Evolutionary conservation across 768 basidiomycete species (phyloP).

Genomic region (Leccinum longicurvipes): DNA sequence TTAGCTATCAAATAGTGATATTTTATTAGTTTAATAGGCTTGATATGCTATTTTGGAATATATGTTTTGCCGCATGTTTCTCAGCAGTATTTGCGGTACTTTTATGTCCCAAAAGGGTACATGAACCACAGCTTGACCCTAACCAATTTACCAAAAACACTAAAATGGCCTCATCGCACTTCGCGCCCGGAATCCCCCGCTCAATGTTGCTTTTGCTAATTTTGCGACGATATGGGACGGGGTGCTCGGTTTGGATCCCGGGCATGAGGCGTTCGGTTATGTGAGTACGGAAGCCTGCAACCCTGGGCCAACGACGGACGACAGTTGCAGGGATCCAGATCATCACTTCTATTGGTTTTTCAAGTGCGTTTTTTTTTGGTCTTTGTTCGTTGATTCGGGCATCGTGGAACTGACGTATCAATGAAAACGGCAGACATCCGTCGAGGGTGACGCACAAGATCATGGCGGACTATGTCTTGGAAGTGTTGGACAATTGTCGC

Average conservation of each 20-base stretch:
- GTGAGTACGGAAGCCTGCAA: constrained; percentile 38
- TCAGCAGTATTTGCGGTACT: too few relatives aligned
- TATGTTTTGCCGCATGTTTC: too few relatives aligned
- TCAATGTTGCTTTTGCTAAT: constrained; percentile 45
- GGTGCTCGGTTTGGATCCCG: constrained; percentile 42
- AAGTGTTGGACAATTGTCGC: constrained; percentile 37
- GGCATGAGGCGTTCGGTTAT: constrained; percentile 48
- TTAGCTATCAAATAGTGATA: too few relatives aligned
- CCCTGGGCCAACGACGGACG: constrained; percentile 32
- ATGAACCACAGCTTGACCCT: too few relatives aligned
- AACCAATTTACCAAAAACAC: too few relatives aligned
- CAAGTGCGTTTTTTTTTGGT: constrained; percentile 33
- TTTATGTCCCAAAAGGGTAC: too few relatives aligned
- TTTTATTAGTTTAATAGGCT: too few relatives aligned
- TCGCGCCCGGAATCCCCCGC: constrained; percentile 24
- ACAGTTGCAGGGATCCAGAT: constrained; percentile 40
- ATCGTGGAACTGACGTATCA: neutral
- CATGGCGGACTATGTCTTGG: constrained; percentile 50
- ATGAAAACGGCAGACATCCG: constrained; percentile 38
- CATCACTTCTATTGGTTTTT: constrained; percentile 54
- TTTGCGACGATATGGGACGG: constrained; percentile 50
- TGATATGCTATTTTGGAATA: too few relatives aligned
- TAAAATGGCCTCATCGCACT: constrained; percentile 38
- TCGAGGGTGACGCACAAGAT: constrained; percentile 47
- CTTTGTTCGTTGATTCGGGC: neutral